Base-by-base conservation (phyloP, 345 rosid genomes). In the Populus davidiana region DNA sequence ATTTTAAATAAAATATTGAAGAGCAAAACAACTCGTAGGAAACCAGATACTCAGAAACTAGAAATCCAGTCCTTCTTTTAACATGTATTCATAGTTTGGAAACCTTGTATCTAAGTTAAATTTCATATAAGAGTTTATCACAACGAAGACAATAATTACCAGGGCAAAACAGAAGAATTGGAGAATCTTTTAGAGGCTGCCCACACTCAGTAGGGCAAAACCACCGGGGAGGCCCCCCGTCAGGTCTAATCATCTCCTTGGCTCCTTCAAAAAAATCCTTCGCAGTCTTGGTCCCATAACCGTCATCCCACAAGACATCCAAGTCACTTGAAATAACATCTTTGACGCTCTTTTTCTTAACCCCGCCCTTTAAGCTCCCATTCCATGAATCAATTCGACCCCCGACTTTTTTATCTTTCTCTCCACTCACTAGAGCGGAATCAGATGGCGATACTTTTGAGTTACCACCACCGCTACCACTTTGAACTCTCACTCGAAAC, bases 211-310 rank as follows among this genome's bases (percentile, higher is more conserved):
- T 82, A 0, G 98, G 98, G 83, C 90, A 90, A 87, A 95, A 92
- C 99, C 97, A 95, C 77, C 93, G 86, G 25, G 96, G 97, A 33
- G 92, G 90, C 31, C 98, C 99, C 6, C 94, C 92, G 35, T 91
- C 96, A 9, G 85, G 83, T 78, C 77, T 90, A 78, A 90, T 81
- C n/a, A 92, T 83, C 79, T 88, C 93, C 80, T 70, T 86, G 21
- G 93, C 82, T 21, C 21, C 89, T 7, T 85, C 84, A 56, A 91
- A 83, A 85, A 84, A 93, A 87, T 93, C 93, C 83, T 89, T 87
- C 2, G 89, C 86, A n/a, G 86, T 86, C 44, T 49, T 83, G 21
- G 87, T 82, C 36, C 94, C 90, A 73, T 89, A 95, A 21, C 94
- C 99, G 88, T 95, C 97, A 79, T 95, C 93, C 99, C 99, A 95